Evolutionary conservation across 352 stramenopile genomes (phyloP), one percentile per base, ranked within the genome.

Genomic region (Discostella stelligera): DNA sequence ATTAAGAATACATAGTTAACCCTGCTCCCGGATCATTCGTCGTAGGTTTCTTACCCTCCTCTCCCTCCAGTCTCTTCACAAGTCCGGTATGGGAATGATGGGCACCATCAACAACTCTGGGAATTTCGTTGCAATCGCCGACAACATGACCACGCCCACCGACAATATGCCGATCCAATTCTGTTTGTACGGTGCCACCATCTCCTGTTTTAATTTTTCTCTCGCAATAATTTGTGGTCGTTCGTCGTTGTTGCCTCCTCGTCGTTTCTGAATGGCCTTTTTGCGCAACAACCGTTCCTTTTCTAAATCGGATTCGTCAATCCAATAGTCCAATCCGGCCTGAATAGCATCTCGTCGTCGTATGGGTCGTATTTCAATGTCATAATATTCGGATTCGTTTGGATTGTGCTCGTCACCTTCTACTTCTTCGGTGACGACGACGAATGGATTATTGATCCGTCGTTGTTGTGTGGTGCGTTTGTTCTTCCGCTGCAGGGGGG

Each of bases 111-210:
- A 66, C 6, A 91, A 46, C 70, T 92, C 87, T n/a, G 87, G 87
- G 71, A 91, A 91, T 67, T 91, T 82, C 0, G 69, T 85, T 6
- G 82, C 62, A 50, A 92, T 89, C 0, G 74, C 69, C 1, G 80
- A 85, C 39, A 92, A 50, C 11, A 87, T 73, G 0, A 90, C 71
- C 71, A 92, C 84, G 5, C 81, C 25, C 14, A 90, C 68, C 6
- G 83, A 89, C 66, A 92, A 80, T 20, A 85, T 71, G 25, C 87
- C 87, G 55, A 92, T 92, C 87, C 87, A 92, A 75, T 92, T 92
- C 73, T 92, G 84, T 71, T 85, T 86, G 72, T 92, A 92, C 11
- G 87, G 87, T 48, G 82, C 82, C 30, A 83, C 64, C 2, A 90
- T 74, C 71, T 92, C 87, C 18, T 73, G 55, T 71, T 64, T 58